Conservation (phyloP, 805 yeast species). For the Kluyveromyces dobzhanskii region DNA sequence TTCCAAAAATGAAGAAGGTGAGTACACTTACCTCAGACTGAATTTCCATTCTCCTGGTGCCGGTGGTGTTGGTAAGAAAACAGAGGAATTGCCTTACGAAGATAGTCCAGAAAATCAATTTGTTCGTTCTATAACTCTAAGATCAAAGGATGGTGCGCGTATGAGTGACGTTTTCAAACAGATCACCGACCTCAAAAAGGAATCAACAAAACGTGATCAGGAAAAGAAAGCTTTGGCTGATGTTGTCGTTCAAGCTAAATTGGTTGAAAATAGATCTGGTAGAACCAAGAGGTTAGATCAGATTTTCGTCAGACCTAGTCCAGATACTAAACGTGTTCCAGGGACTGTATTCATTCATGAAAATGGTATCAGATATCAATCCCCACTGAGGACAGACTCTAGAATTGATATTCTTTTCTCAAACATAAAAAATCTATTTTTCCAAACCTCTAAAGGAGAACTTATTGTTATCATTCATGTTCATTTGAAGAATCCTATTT, state of each 20-base stretch:
- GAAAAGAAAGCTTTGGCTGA: constrained; percentile 90
- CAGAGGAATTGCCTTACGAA: constrained; percentile 83
- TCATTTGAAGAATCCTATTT: constrained; percentile 84
- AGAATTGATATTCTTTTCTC: constrained; percentile 80
- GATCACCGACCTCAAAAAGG: constrained; percentile 87
- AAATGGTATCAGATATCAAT: constrained; percentile 91
- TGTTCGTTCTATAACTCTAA: constrained; percentile 74
- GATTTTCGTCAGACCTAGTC: constrained; percentile 89
- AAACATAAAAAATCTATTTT: constrained; percentile 86
- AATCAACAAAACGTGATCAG: constrained; percentile 79
- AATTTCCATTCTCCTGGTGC: constrained; percentile 92
- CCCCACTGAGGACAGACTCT: constrained; percentile 77
- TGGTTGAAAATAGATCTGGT: constrained; percentile 73
- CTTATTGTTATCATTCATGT: constrained; percentile 86
- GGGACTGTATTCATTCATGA: constrained; percentile 88
- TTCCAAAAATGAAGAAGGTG: constrained; percentile 93
- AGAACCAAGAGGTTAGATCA: constrained; percentile 82
- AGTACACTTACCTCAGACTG: constrained; percentile 79
- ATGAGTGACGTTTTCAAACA: constrained; percentile 84
- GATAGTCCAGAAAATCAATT: constrained; percentile 81
- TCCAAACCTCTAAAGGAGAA: constrained; percentile 95
- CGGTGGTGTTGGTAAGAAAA: constrained; percentile 59
- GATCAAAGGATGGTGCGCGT: constrained; percentile 86
- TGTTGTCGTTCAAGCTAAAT: constrained; percentile 84
- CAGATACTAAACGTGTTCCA: constrained; percentile 93